Evolutionary conservation across 768 basidiomycete species (phyloP).

Genomic region (Postia placenta): DNA sequence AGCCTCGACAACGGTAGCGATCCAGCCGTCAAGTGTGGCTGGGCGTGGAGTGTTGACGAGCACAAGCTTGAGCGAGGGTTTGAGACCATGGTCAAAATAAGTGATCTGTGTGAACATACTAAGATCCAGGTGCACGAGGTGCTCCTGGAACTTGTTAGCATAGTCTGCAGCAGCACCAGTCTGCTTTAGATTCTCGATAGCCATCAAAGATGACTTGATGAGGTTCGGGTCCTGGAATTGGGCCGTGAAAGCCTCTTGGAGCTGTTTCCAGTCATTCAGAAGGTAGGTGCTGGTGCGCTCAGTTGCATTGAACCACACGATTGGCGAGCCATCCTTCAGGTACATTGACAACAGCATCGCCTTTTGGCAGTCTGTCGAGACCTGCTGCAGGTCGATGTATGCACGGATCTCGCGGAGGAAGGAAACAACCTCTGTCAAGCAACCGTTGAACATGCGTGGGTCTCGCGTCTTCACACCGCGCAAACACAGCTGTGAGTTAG

Average conservation of each 20-base stretch:
- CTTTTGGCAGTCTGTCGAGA: conserved; percentile 21
- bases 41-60: conserved; percentile 5
- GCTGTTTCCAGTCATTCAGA: not conserved
- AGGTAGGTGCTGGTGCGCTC: not conserved
- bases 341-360: too few relatives aligned
- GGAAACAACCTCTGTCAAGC: too few relatives aligned
- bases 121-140: conserved; percentile 22
- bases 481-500: too few relatives aligned
- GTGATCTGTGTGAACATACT: conserved; percentile 30
- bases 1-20: conserved; percentile 2
- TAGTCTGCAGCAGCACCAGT: conserved; percentile 24
- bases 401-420: too few relatives aligned
- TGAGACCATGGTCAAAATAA: conserved; percentile 25
- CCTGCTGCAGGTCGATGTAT: too few relatives aligned
- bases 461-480: too few relatives aligned
- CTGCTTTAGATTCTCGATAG: conserved; percentile 27
- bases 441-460: too few relatives aligned
- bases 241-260: not conserved
- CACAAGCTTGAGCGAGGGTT: conserved; percentile 20
- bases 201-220: conserved; percentile 14
- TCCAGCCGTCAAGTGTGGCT: conserved; percentile 1
- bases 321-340: conserved; percentile 25
- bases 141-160: conserved; percentile 23
- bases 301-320: conserved; percentile 24
- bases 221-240: conserved; percentile 4